Evolutionary conservation across 1,284 basidiomycete genomes (phyloP).

Genomic region (Cryptococcus sp.): DNA sequence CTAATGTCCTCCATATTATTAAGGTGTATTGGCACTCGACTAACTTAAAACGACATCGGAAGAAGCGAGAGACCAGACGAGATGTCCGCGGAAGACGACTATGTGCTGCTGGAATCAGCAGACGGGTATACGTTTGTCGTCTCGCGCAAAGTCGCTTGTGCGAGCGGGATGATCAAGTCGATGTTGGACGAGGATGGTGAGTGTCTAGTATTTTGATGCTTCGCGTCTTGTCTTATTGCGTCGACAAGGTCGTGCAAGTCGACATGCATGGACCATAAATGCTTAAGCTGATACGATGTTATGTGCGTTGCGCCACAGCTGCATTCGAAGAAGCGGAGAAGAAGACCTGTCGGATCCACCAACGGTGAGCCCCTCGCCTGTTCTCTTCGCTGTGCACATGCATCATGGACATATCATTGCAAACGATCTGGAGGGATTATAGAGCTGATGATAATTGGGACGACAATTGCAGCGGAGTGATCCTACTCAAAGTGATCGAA

Average conservation of each 20-base stretch:
- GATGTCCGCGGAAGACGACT: conserved; percentile 37
- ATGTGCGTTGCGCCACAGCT: conserved; percentile 21
- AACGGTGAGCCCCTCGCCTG: conserved; percentile 40
- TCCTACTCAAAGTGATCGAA: conserved; percentile 61
- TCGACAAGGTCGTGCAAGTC: too few relatives aligned
- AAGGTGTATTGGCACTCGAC: neutral
- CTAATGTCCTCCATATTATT: neutral
- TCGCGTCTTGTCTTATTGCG: neutral
- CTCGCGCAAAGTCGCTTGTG: conserved; percentile 44
- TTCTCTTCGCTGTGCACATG: neutral
- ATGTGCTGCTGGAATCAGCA: conserved; percentile 47
- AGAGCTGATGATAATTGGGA: neutral
- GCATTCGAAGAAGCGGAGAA: conserved; percentile 53
- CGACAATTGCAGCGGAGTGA: conserved; percentile 49
- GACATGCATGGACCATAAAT: too few relatives aligned
- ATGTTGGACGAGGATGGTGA: conserved; percentile 52
- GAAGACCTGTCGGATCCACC: conserved; percentile 50
- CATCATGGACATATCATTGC: neutral
- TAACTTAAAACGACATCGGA: too few relatives aligned
- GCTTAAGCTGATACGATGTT: neutral
- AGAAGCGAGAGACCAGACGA: neutral
- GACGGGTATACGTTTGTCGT: conserved; percentile 53
- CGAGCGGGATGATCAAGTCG: conserved; percentile 49
- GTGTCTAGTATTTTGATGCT: conserved; percentile 1
- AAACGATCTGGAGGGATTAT: too few relatives aligned